A percentile compares a stretch with the other conserved stretches of the same genome.
phyloP scores from a whole-genome alignment of 1,284 basidiomycete species.

The Cutaneotrichosporon mucoides region DNA sequence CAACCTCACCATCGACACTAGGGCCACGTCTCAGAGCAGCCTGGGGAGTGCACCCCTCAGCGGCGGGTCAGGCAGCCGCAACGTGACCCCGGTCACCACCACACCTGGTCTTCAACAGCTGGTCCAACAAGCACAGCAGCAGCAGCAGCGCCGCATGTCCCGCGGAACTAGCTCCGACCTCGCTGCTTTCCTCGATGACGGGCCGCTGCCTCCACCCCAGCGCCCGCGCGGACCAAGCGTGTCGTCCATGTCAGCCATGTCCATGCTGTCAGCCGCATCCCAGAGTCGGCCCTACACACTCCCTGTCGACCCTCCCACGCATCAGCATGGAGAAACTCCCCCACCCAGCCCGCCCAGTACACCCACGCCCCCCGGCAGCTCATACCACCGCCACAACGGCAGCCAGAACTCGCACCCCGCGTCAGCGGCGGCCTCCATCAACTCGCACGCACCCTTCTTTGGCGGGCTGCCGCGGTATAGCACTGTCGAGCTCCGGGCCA shows the following conservation, averaged over 20 bases:
- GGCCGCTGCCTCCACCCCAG: not conserved
- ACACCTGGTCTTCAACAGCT: too few relatives aligned
- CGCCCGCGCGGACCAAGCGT: not conserved
- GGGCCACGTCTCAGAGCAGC: not conserved
- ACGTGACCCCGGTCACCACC: too few relatives aligned
- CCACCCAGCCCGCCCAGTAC: not conserved
- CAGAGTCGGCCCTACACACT: slow-evolving; percentile 20
- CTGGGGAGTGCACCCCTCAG: not conserved
- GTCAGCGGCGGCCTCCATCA: too few relatives aligned
- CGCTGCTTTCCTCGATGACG: too few relatives aligned
- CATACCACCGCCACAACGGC: not conserved
- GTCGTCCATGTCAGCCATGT: not conserved
- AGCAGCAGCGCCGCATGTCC: too few relatives aligned
- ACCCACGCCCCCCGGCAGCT: not conserved
- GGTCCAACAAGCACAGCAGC: too few relatives aligned
- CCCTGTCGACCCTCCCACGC: slow-evolving; percentile 20
- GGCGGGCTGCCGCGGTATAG: slow-evolving; percentile 5
- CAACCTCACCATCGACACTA: not conserved
- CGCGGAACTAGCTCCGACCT: too few relatives aligned
- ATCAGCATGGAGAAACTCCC: not conserved
- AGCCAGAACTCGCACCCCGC: not conserved
- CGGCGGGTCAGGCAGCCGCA: not conserved
- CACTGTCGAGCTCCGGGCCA: not conserved
- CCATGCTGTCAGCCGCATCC: not conserved
- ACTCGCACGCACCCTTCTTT: not conserved